Percentiles rank a stretch among this genome's conserved stretches.
These are phyloP conservation scores for Powellomyces hirtus DNA, from an alignment of 192 early-diverging fungal genomes.

Conservation along the genomic window DNA sequence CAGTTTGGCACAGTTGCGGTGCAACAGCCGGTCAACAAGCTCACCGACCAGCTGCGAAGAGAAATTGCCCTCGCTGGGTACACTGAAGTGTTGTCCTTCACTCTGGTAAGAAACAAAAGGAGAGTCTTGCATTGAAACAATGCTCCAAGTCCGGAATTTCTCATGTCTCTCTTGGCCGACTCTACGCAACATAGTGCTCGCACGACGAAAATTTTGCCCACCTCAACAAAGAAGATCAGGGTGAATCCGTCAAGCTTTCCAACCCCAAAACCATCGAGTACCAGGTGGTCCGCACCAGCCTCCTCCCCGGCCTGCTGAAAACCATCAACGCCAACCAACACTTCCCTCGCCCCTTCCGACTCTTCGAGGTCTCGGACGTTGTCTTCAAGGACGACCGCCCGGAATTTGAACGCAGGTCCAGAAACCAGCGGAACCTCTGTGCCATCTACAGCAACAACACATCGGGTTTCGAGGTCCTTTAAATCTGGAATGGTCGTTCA, in stretches of 20 bases:
- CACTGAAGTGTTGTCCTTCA: slow-evolving; percentile 92
- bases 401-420: slow-evolving; percentile 68
- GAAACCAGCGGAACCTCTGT: slow-evolving; percentile 87
- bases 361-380: slow-evolving; percentile 97
- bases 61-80: slow-evolving; percentile 90
- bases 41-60: slow-evolving; percentile 78
- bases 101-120: slow-evolving; percentile 59
- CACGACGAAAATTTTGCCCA: slow-evolving; percentile 94
- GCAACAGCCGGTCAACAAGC: slow-evolving; percentile 90
- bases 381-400: slow-evolving; percentile 79
- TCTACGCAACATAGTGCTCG: slow-evolving; percentile 76
- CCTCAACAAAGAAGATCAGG: slow-evolving; percentile 77
- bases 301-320: slow-evolving; percentile 93
- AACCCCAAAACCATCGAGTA: slow-evolving; percentile 93
- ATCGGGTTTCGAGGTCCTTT: slow-evolving; percentile 75
- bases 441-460: slow-evolving; percentile 80
- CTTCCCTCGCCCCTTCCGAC: slow-evolving; percentile 78
- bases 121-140: too few species aligned
- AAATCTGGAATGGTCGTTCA: neutral
- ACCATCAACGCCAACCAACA: slow-evolving; percentile 87
- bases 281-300: slow-evolving; percentile 84
- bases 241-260: slow-evolving; percentile 79
- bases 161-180: neutral
- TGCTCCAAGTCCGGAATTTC: neutral
- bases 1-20: slow-evolving; percentile 79